phyloP scores from a whole-genome alignment of 805 yeast species.

The Metschnikowia gelsemii region DNA sequence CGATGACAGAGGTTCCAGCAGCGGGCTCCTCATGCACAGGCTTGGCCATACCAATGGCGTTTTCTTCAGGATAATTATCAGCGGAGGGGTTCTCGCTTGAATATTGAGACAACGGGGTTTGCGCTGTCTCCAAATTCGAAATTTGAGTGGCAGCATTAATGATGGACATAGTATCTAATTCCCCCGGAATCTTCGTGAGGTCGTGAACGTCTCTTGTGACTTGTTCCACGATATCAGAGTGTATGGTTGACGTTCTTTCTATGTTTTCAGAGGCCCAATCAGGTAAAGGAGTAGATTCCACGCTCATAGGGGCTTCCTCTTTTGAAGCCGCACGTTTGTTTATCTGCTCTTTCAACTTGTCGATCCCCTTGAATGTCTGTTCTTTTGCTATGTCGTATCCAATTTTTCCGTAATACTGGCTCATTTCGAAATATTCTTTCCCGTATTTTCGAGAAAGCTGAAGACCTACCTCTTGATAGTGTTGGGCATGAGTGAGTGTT shows the following conservation, averaged over 20 bases:
- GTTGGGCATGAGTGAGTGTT: constrained; percentile 13
- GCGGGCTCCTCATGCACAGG: no score
- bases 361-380: constrained; percentile 19
- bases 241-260: constrained; percentile 8
- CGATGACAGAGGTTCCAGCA: no score
- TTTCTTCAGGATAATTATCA: no score
- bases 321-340: constrained; percentile 25
- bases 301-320: constrained; percentile 4
- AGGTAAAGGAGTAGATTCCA: constrained; percentile 5
- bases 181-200: constrained; percentile 8
- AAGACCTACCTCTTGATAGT: constrained; percentile 16
- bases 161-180: constrained; percentile 15
- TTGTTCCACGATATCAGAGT: constrained; percentile 12
- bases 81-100: background rate
- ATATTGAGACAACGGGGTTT: background rate
- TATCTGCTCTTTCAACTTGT: constrained; percentile 30
- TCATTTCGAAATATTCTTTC: constrained; percentile 20
- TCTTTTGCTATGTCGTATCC: constrained; percentile 21
- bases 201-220: constrained; percentile 14
- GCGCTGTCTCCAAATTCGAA: background rate
- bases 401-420: constrained; percentile 25
- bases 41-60: no score
- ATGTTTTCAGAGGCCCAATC: constrained; percentile 7
- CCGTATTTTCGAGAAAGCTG: constrained; percentile 21
- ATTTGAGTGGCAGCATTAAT: constrained; percentile 14